Conservation (phyloP, 2,329 filamentous ascomycete species). For the Colletotrichum tofieldiae region DNA sequence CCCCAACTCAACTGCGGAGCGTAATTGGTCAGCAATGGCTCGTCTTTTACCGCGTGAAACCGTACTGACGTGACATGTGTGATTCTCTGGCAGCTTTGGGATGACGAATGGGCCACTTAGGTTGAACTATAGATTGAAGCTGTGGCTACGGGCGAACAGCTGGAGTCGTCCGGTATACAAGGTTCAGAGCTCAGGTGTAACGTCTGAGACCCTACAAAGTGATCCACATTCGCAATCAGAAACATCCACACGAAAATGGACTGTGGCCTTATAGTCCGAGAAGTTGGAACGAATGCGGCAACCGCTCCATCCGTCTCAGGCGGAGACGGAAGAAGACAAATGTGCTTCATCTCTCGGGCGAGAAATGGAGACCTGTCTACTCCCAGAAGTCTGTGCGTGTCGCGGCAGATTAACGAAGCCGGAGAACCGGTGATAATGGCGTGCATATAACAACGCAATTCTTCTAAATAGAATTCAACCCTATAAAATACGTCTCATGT, state of each 20-base stretch:
- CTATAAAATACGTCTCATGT: no score
- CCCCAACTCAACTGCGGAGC: background rate
- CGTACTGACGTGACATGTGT: constrained; percentile 28
- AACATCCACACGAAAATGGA: background rate
- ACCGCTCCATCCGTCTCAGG: background rate
- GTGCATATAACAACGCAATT: no score
- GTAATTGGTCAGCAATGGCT: background rate
- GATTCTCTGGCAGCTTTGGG: constrained; percentile 10
- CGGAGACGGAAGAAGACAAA: background rate
- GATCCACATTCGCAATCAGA: background rate
- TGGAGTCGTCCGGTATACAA: constrained; percentile 31
- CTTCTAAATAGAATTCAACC: no score
- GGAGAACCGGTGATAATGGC: background rate
- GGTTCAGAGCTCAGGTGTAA: constrained; percentile 9
- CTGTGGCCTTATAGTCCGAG: background rate
- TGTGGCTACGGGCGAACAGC: constrained; percentile 12
- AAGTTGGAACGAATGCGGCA: background rate
- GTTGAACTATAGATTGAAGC: background rate
- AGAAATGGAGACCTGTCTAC: background rate
- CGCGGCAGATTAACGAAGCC: background rate
- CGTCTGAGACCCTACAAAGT: constrained; percentile 4
- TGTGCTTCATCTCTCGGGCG: background rate
- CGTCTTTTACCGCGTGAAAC: background rate
- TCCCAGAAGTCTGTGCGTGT: background rate
- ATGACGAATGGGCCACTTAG: constrained; percentile 9